A percentile compares a stretch with the other conserved stretches of the same genome.
Conservation (phyloP, 805 yeast species). For the Jamesozyma spencerorum region DNA sequence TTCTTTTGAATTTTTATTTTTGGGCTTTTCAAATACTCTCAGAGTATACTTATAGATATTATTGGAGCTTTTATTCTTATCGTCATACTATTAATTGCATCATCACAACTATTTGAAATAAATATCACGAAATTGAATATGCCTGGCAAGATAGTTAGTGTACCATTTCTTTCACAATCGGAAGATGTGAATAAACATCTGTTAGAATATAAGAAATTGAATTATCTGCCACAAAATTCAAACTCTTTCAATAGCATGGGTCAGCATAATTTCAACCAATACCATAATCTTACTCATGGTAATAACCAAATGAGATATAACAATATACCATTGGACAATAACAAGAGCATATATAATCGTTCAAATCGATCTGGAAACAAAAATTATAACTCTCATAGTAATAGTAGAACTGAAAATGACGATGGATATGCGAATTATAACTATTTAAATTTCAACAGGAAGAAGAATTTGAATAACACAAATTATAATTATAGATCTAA, state of each 20-base stretch:
- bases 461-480: not conserved
- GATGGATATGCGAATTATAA: conserved; percentile 1
- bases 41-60: not conserved
- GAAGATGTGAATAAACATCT: conserved; percentile 30
- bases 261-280: conserved; percentile 4
- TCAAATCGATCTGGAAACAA: not conserved
- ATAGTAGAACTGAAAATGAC: conserved; percentile 1
- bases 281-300: conserved; percentile 6
- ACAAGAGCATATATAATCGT: conserved; percentile 2
- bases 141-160: conserved; percentile 26
- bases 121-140: conserved; percentile 6
- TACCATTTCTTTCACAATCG: conserved; percentile 28
- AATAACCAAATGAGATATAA: conserved; percentile 10
- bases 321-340: conserved; percentile 4
- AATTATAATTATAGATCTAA: not conserved
- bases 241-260: conserved; percentile 6
- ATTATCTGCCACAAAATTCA: conserved; percentile 12
- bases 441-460: conserved; percentile 3
- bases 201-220: conserved; percentile 19
- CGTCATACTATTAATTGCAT: not conserved
- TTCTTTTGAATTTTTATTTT: not conserved
- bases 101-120: not conserved
- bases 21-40: not conserved
- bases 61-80: too few species aligned
- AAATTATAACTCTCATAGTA: not conserved